Evolutionary conservation across 2,329 filamentous ascomycete genomes (phyloP), one percentile per base, ranked within the genome.

Genomic region (Fragosphaeria purpurea): DNA sequence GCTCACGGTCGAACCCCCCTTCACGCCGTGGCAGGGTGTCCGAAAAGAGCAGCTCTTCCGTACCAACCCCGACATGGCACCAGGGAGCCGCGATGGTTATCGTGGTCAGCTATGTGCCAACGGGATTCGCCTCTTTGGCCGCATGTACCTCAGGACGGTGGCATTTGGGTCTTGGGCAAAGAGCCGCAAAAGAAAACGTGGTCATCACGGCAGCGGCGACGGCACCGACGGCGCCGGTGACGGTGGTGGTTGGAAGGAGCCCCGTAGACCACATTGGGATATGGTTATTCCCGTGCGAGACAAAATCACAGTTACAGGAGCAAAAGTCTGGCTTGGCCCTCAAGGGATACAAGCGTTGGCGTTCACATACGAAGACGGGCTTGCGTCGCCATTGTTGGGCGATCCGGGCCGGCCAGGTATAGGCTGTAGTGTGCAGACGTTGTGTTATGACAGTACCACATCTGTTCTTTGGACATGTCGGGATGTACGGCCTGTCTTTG

Each of bases 301-400:
- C 41, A 13, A 42, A 8, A 11, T 44, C 35, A 8, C 40, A 43
- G 50, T 53, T 30, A 45, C 44, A 6, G 41, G 44, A 22, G 44
- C 44, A 41, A 47, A 41, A 31, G 12, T 53, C n/a, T 50, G 41
- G 47, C 38, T 50, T 6, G 51, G 47, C 11, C 41, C 47, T 12
- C 44, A 50, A 13, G 47, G 51, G 6, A 39, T 32, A 13, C 44
- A 47, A 31, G 47, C 51, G 2, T 35, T 53, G 44, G 33, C n/a
- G 7, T 39, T 53, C 41, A 35, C 34, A 32, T 53, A 53, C 42
- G 41, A 45, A 12, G 51, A 53, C 31, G 22, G 51, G 32, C 42
- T 47, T 5, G 47, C 30, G 51, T 53, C 47, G 34, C 47, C 47
- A 34, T 34, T 13, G 7, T n/a, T 53, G 41, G 47, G 47, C 22